A percentile compares a stretch with the other conserved stretches of the same genome.
These are phyloP conservation scores for Candida dendrica DNA, from an alignment of 805 yeast species.

Conservation along the genomic window DNA sequence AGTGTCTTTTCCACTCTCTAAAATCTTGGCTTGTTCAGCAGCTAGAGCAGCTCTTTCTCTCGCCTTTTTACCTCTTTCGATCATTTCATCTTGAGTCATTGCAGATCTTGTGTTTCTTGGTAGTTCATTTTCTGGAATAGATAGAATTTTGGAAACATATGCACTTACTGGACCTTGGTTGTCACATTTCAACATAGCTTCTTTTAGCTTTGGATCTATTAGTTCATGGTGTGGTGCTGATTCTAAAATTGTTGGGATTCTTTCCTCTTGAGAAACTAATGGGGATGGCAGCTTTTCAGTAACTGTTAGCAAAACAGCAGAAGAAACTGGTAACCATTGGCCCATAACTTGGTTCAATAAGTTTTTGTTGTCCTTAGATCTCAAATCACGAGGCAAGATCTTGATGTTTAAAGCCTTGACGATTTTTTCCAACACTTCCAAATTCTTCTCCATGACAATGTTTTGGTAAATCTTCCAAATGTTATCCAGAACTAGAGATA, in stretches of 20 bases:
- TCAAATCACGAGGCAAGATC: constrained; percentile 65
- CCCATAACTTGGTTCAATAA: constrained; percentile 64
- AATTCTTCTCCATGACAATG: constrained; percentile 55
- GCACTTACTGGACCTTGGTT: constrained; percentile 60
- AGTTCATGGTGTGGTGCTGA: constrained; percentile 44
- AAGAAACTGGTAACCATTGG: constrained; percentile 93
- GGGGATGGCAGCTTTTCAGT: constrained; percentile 87
- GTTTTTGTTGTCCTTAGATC: constrained; percentile 67
- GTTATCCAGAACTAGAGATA: constrained; percentile 76
- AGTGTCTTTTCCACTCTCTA: constrained; percentile 8
- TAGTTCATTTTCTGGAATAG: constrained; percentile 75
- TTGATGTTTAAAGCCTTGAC: constrained; percentile 62
- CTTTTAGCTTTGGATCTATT: constrained; percentile 40
- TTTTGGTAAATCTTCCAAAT: constrained; percentile 88
- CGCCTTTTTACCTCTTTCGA: constrained; percentile 57
- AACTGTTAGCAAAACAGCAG: constrained; percentile 76
- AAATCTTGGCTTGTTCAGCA: constrained; percentile 42
- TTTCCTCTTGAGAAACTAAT: constrained; percentile 56
- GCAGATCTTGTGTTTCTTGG: constrained; percentile 45
- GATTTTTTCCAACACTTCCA: constrained; percentile 69
- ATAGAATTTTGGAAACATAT: constrained; percentile 82
- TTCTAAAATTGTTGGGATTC: constrained; percentile 62
- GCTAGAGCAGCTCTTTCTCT: constrained; percentile 64
- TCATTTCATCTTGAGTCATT: constrained; percentile 46
- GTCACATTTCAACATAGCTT: constrained; percentile 63